phyloP scores from a whole-genome alignment of 2,329 filamentous ascomycete genomes.

The Endothia cerciana region DNA sequence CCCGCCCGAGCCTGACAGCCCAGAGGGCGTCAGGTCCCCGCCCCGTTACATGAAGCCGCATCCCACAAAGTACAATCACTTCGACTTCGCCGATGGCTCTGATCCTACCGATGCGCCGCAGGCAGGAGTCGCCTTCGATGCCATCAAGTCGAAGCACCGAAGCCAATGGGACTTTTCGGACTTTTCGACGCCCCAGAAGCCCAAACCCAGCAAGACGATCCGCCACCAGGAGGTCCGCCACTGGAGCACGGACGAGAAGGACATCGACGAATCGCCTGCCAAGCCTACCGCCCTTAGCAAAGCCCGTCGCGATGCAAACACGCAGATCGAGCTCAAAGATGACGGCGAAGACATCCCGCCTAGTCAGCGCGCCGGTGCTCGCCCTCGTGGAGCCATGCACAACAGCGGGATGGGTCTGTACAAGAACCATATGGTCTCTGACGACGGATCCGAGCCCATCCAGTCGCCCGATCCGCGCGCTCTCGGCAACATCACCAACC shows the following conservation, averaged over 20 bases:
- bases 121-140: constrained; percentile 45
- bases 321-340: constrained; percentile 84
- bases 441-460: constrained; percentile 50
- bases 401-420: constrained; percentile 76
- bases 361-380: constrained; percentile 49
- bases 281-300: constrained; percentile 58
- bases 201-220: constrained; percentile 59
- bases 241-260: constrained; percentile 74
- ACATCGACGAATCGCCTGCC: constrained; percentile 60
- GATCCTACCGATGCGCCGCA: constrained; percentile 53
- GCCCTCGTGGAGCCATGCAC: constrained; percentile 58
- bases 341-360: constrained; percentile 69
- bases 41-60: constrained; percentile 65
- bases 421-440: constrained; percentile 73
- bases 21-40: constrained; percentile 44
- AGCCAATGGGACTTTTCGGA: constrained; percentile 89
- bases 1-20: constrained; percentile 43
- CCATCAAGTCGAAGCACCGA: constrained; percentile 64
- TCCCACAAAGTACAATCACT: constrained; percentile 82
- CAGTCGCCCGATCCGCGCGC: constrained; percentile 47
- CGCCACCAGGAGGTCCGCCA: constrained; percentile 74
- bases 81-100: constrained; percentile 74
- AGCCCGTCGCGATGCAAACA: constrained; percentile 76
- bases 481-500: constrained; percentile 72
- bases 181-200: constrained; percentile 81